A percentile compares a stretch with the other conserved stretches of the same genome.
Conservation (phyloP, 1,139 yeast genomes). For the Saccharomyces hybrid region DNA sequence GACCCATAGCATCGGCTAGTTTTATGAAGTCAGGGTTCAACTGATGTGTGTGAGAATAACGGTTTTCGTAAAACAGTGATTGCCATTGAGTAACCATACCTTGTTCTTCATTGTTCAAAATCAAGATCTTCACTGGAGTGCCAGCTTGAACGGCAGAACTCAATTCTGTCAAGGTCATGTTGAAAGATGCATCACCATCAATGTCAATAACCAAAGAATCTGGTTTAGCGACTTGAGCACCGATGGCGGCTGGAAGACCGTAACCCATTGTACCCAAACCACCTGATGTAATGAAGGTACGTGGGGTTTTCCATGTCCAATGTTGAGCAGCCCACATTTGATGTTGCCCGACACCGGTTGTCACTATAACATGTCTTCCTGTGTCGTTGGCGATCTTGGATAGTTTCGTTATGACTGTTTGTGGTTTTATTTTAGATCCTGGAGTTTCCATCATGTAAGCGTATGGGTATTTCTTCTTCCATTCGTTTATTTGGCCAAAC, state of each 20-base stretch:
- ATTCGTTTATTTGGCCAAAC: constrained; percentile 62
- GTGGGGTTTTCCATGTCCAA: constrained; percentile 84
- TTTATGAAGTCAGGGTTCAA: constrained; percentile 87
- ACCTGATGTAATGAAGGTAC: constrained; percentile 93
- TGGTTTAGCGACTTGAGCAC: constrained; percentile 95
- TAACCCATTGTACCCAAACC: constrained; percentile 99
- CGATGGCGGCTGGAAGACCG: constrained; percentile 96
- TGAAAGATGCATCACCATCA: constrained; percentile 97
- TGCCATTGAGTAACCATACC: constrained; percentile 99
- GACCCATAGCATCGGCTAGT: constrained; percentile 90
- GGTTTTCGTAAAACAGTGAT: constrained; percentile 89
- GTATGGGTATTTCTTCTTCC: constrained; percentile 87
- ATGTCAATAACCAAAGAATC: constrained; percentile 92
- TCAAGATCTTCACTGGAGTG: constrained; percentile 82
- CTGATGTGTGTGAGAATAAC: constrained; percentile 96
- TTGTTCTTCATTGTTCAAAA: constrained; percentile 94
- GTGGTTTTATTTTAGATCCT: constrained; percentile 83
- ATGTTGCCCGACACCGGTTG: constrained; percentile 99
- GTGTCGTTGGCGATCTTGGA: constrained; percentile 59
- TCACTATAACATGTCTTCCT: constrained; percentile 72
- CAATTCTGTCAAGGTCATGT: constrained; percentile 91
- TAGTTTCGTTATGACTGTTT: constrained; percentile 75
- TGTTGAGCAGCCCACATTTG: constrained; percentile 99
- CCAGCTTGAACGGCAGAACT: constrained; percentile 90
- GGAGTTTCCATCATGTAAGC: constrained; percentile 69